These are phyloP conservation scores for Gastrolobium villosum DNA, from an alignment of 306 rosid genomes.

Conservation along the genomic window DNA sequence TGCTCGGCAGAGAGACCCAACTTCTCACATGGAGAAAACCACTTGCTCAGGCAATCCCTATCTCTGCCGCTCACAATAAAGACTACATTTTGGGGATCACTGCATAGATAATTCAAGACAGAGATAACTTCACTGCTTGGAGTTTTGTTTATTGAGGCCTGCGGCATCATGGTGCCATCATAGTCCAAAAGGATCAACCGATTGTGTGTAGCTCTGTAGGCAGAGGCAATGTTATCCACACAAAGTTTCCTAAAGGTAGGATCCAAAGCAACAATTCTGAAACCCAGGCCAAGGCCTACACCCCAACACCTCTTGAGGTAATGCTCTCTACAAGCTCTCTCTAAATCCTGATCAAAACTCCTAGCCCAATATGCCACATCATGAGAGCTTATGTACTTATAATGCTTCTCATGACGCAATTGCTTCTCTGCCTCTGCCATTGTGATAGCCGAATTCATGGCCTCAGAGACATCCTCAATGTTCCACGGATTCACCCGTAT, in stretches of 20 bases:
- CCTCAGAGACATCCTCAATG: constrained; percentile 68
- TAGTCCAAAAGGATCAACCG: constrained; percentile 80
- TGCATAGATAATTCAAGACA: constrained; percentile 65
- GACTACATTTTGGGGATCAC: constrained; percentile 71
- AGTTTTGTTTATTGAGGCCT: constrained; percentile 55
- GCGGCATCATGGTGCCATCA: constrained; percentile 82
- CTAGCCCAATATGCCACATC: constrained; percentile 78
- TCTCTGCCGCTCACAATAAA: constrained; percentile 86
- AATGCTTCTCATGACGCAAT: constrained; percentile 77
- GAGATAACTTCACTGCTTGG: constrained; percentile 66
- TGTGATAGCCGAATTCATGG: constrained; percentile 62
- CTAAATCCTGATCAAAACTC: constrained; percentile 83
- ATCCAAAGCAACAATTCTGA: constrained; percentile 73
- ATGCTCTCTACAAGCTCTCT: constrained; percentile 69
- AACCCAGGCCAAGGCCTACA: constrained; percentile 68
- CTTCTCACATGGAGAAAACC: constrained; percentile 73
- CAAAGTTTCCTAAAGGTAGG: constrained; percentile 69
- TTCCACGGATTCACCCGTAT: constrained; percentile 84
- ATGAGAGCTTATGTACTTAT: constrained; percentile 78
- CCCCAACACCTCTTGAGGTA: constrained; percentile 64
- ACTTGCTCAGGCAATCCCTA: constrained; percentile 62
- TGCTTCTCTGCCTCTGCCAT: constrained; percentile 65
- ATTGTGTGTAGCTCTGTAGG: constrained; percentile 56
- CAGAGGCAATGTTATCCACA: constrained; percentile 49
- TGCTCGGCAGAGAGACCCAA: constrained; percentile 83